Percentiles rank a stretch among this genome's conserved stretches.
These are phyloP conservation scores for Cylindricascospora bacillispora DNA, from an alignment of 1,139 yeast species.

Conservation along the genomic window DNA sequence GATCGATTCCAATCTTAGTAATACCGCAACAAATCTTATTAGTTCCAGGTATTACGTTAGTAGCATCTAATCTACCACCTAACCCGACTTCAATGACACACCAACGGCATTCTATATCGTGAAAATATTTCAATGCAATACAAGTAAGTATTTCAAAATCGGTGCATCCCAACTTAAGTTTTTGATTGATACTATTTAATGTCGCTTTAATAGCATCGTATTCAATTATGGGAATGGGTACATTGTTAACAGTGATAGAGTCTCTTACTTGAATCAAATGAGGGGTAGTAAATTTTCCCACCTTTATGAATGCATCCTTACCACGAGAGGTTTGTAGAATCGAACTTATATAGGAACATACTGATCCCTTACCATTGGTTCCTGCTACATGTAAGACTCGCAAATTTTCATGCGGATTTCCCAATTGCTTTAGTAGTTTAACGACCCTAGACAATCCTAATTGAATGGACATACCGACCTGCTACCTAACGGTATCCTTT, in stretches of 20 bases:
- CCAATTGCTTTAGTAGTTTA: conserved; percentile 43
- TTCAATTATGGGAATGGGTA: conserved; percentile 35
- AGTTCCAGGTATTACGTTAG: conserved; percentile 44
- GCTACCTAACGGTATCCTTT: too few species aligned
- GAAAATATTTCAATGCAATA: conserved; percentile 67
- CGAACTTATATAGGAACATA: conserved; percentile 64
- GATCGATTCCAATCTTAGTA: conserved; percentile 78
- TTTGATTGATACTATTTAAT: conserved; percentile 26
- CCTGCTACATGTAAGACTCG: conserved; percentile 80
- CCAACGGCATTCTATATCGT: conserved; percentile 42
- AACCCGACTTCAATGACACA: conserved; percentile 85
- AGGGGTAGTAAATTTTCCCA: conserved; percentile 83
- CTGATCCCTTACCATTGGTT: conserved; percentile 91
- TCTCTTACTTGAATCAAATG: conserved; percentile 66
- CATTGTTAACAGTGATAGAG: conserved; percentile 54
- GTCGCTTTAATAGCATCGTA: conserved; percentile 35
- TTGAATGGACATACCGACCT: conserved; percentile 42
- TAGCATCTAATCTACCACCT: conserved; percentile 82
- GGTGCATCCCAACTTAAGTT: conserved; percentile 48
- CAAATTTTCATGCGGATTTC: conserved; percentile 53
- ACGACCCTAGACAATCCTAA: conserved; percentile 56
- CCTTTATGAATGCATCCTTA: conserved; percentile 26
- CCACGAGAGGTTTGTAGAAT: conserved; percentile 37
- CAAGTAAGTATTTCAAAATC: conserved; percentile 82
- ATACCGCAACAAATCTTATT: conserved; percentile 54